A percentile compares a stretch with the other conserved stretches of the same genome.
These are phyloP conservation scores for Medicago lupulina DNA, from an alignment of 306 rosid species.

Conservation along the genomic window DNA sequence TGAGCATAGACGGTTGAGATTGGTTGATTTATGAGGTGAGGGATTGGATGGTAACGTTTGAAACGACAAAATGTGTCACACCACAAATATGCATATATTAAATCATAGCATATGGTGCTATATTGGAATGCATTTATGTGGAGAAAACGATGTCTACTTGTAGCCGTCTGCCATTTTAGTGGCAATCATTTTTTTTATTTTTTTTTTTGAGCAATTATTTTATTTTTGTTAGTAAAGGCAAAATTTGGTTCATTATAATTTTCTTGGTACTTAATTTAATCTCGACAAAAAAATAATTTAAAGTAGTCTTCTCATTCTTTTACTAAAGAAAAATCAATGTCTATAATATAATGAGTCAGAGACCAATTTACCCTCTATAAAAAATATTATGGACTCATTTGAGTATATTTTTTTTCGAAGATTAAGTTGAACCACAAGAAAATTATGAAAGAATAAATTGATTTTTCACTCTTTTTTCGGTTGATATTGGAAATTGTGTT, in stretches of 20 bases:
- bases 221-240: not conserved
- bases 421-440: no score
- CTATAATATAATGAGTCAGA: no score
- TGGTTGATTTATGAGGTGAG: slow-evolving; percentile 30
- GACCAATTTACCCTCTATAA: no score
- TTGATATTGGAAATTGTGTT: not conserved
- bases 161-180: slow-evolving; percentile 2
- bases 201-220: no score
- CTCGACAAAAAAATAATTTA: no score
- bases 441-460: no score
- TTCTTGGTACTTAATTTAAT: no score
- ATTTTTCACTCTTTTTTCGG: not conserved
- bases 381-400: no score
- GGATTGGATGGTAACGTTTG: slow-evolving; percentile 32
- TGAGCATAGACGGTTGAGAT: slow-evolving; percentile 51
- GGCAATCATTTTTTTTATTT: not conserved
- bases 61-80: slow-evolving; percentile 33
- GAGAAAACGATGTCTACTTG: slow-evolving; percentile 43
- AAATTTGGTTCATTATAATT: not conserved
- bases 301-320: no score
- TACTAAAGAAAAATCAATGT: no score
- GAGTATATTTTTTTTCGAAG: no score
- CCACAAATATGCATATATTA: slow-evolving; percentile 21
- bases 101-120: slow-evolving; percentile 26
- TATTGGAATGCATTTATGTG: slow-evolving; percentile 23